Conservation (phyloP, 805 yeast genomes). For the Wickerhamiella vanderwaltii region DNA sequence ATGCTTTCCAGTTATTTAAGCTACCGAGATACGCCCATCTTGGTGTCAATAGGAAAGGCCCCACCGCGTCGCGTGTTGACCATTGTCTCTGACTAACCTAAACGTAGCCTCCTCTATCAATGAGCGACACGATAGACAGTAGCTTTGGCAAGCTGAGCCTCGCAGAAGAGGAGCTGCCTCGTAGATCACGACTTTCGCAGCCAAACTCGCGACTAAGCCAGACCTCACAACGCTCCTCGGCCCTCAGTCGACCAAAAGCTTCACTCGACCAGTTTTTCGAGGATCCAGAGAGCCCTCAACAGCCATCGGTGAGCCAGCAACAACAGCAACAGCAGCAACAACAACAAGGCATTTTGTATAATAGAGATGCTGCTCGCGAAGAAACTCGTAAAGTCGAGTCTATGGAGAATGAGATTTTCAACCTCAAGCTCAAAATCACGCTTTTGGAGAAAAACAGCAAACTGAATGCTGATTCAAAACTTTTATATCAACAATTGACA, state of each 20-base stretch:
- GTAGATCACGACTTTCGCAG: constrained; percentile 7
- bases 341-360: not conserved
- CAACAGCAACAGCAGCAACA: not conserved
- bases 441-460: constrained; percentile 10
- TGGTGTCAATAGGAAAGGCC: no score
- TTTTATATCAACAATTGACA: constrained; percentile 10
- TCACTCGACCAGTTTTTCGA: not conserved
- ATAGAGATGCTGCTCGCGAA: constrained; percentile 32
- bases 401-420: constrained; percentile 20
- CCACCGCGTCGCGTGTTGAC: no score
- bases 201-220: constrained; percentile 5
- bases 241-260: not conserved
- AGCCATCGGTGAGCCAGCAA: not conserved
- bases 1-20: no score
- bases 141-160: constrained; percentile 10
- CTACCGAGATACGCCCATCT: no score
- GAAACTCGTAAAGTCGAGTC: constrained; percentile 11
- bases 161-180: constrained; percentile 1
- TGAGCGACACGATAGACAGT: constrained; percentile 25
- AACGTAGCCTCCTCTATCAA: not conserved
- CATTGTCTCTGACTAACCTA: no score
- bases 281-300: constrained; percentile 1
- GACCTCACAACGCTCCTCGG: constrained; percentile 6
- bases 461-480: constrained; percentile 11
- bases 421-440: constrained; percentile 18